Evolutionary conservation across 495 filamentous ascomycete genomes (phyloP).

Genomic region (Aspergillus saccharolyticus): DNA sequence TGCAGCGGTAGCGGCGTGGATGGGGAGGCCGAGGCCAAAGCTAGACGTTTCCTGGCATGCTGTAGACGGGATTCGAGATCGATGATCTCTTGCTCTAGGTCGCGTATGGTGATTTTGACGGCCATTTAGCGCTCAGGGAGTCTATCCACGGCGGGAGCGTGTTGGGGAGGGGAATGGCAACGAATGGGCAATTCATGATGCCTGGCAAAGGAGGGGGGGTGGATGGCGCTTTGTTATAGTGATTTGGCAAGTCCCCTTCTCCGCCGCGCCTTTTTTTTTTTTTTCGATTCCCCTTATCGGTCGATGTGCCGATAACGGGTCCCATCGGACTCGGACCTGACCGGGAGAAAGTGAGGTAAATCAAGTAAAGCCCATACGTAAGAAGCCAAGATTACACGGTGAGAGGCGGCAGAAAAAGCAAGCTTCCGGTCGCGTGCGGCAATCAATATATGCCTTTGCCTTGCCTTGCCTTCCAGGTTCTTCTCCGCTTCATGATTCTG

Average conservation of each 20-base stretch:
- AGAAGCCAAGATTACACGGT: constrained; percentile 5
- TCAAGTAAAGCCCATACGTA: neutral
- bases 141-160: neutral
- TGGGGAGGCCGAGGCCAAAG: constrained; percentile 8
- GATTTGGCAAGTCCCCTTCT: neutral
- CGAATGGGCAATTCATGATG: neutral
- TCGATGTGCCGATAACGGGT: constrained; percentile 6
- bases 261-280: neutral
- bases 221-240: constrained; percentile 8
- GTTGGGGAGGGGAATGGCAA: neutral
- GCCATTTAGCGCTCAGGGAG: constrained; percentile 11
- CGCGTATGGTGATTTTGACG: constrained; percentile 16
- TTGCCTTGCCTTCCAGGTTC: too few relatives aligned
- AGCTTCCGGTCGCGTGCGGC: neutral
- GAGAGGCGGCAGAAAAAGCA: constrained; percentile 12
- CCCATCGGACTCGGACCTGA: constrained; percentile 2
- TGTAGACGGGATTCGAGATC: constrained; percentile 46
- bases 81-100: constrained; percentile 47
- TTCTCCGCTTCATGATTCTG: neutral
- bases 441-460: too few relatives aligned
- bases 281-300: neutral
- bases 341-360: constrained; percentile 2
- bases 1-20: neutral
- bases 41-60: constrained; percentile 28
- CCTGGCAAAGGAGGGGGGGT: neutral